Conservation (phyloP, 192 early-diverging fungal genomes). For the Backusella luteola region DNA sequence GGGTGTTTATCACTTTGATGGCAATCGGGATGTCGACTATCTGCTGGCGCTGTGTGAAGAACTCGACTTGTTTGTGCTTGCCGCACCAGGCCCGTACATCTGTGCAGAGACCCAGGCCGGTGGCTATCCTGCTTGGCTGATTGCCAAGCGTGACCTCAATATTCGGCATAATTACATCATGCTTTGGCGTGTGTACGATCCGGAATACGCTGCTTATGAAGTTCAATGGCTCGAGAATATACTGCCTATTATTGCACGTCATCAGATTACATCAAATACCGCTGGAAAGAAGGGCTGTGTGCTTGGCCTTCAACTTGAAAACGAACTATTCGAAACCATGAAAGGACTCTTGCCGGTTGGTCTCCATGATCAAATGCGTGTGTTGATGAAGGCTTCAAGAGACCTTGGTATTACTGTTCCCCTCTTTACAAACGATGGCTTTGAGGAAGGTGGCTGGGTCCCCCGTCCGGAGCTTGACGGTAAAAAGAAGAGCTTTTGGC, state of each 20-base stretch:
- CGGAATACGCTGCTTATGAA: slow-evolving; percentile 65
- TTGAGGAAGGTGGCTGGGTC: slow-evolving; percentile 66
- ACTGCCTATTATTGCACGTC: slow-evolving; percentile 69
- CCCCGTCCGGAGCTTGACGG: slow-evolving; percentile 21
- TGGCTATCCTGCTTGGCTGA: slow-evolving; percentile 77
- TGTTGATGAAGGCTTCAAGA: slow-evolving; percentile 71
- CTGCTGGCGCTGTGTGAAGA: slow-evolving; percentile 73
- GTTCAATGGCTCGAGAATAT: slow-evolving; percentile 76
- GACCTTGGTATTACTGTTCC: slow-evolving; percentile 77
- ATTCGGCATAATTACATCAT: slow-evolving; percentile 69
- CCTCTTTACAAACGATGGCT: slow-evolving; percentile 84
- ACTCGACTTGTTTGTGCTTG: slow-evolving; percentile 74
- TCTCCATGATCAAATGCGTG: slow-evolving; percentile 77
- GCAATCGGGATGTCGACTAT: slow-evolving; percentile 67
- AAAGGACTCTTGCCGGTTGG: slow-evolving; percentile 66
- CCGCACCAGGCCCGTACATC: slow-evolving; percentile 82
- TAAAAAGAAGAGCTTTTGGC: slow-evolving; percentile 23
- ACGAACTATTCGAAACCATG: slow-evolving; percentile 67
- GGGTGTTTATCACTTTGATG: slow-evolving; percentile 73
- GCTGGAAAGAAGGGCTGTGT: slow-evolving; percentile 63
- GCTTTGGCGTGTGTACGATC: slow-evolving; percentile 68
- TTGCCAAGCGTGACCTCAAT: slow-evolving; percentile 67
- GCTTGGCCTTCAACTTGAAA: slow-evolving; percentile 80
- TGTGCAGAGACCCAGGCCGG: slow-evolving; percentile 78
- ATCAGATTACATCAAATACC: slow-evolving; percentile 71